phyloP scores from a whole-genome alignment of 805 yeast species.

The Saccharomyces jurei region DNA sequence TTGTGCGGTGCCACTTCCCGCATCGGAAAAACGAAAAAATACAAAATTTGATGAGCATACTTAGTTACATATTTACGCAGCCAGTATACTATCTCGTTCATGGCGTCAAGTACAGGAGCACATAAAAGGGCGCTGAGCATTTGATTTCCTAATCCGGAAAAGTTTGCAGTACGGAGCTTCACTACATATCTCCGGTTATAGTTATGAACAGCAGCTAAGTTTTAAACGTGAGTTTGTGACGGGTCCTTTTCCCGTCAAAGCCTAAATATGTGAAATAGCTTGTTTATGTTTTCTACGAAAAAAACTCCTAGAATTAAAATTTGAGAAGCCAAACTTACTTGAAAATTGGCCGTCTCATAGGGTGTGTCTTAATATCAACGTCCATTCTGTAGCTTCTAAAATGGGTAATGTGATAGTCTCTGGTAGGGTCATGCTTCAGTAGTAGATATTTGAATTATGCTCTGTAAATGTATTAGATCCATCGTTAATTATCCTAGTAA shows the following conservation, averaged over 20 bases:
- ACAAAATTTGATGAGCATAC: background rate
- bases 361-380: background rate
- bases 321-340: background rate
- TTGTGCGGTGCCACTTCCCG: background rate
- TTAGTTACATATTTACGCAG: background rate
- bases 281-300: background rate
- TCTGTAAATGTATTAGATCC: background rate
- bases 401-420: background rate
- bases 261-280: background rate
- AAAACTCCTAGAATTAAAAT: background rate
- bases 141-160: background rate
- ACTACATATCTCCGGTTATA: background rate
- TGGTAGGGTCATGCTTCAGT: background rate
- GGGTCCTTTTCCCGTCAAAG: background rate
- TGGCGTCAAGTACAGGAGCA: background rate
- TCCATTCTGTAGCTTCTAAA: background rate
- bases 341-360: background rate
- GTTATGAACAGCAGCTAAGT: background rate
- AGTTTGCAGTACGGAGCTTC: background rate
- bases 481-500: background rate
- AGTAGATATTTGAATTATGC: background rate
- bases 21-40: background rate
- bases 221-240: background rate
- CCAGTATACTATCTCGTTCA: background rate
- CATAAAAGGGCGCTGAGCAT: background rate